Conservation (phyloP, 2,329 filamentous ascomycete species). For the Venturia aucupariae region DNA sequence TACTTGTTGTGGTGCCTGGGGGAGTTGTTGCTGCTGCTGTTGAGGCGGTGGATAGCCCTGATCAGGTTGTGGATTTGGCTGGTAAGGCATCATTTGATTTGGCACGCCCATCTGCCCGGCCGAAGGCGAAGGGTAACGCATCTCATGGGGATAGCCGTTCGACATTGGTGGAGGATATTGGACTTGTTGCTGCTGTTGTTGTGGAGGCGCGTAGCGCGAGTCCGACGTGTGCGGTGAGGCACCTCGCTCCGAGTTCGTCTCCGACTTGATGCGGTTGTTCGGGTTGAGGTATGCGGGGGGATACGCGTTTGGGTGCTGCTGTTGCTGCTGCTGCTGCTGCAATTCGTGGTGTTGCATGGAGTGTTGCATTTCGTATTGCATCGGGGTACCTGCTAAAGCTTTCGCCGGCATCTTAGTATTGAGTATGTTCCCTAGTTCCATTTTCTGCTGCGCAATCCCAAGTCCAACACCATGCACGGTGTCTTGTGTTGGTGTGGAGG, state of each 20-base stretch:
- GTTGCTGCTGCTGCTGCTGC: constrained; percentile 26
- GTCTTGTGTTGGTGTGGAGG: constrained; percentile 13
- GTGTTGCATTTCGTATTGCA: constrained; percentile 32
- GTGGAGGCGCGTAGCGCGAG: constrained; percentile 43
- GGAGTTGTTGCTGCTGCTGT: constrained; percentile 26
- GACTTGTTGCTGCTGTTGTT: constrained; percentile 6
- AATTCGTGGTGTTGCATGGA: constrained; percentile 30
- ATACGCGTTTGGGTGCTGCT: constrained; percentile 36
- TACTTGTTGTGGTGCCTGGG: constrained; percentile 24
- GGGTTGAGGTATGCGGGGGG: constrained; percentile 34
- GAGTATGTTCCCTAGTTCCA: constrained; percentile 34
- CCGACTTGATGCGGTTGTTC: constrained; percentile 44
- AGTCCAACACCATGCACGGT: constrained; percentile 12
- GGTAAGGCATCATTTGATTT: constrained; percentile 47
- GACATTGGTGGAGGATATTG: constrained; percentile 37
- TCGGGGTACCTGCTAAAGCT: constrained; percentile 26
- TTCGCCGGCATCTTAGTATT: constrained; percentile 33
- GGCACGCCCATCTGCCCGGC: constrained; percentile 36
- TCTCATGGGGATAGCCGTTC: constrained; percentile 40
- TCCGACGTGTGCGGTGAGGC: constrained; percentile 47
- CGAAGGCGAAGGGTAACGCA: constrained; percentile 45
- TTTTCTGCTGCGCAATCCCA: constrained; percentile 16
- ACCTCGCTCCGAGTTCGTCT: constrained; percentile 51
- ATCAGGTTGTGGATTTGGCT: constrained; percentile 33
- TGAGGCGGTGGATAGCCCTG: constrained; percentile 13